A percentile compares a stretch with the other conserved stretches of the same genome.
These are phyloP conservation scores for Alternaria ethzedia DNA, from an alignment of 2,329 filamentous ascomycete genomes.

Conservation along the genomic window DNA sequence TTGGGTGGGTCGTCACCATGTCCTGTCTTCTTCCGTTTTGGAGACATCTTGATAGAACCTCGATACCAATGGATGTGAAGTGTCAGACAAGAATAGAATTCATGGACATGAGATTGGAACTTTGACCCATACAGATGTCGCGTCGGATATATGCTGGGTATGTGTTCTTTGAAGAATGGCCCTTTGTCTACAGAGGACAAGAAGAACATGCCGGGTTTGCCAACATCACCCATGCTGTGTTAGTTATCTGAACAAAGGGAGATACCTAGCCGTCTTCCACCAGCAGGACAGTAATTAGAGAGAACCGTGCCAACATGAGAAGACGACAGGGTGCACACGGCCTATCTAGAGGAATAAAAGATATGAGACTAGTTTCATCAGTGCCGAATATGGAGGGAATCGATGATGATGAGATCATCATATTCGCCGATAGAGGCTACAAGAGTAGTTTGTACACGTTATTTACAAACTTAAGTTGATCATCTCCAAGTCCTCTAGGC, in stretches of 20 bases:
- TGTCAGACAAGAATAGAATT: not conserved
- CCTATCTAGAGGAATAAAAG: not conserved
- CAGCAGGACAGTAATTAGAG: not conserved
- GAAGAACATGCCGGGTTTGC: not conserved
- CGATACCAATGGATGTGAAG: not conserved
- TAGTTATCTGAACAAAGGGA: not conserved
- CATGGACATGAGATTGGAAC: too few species aligned
- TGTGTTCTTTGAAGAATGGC: not conserved
- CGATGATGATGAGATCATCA: not conserved
- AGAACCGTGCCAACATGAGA: not conserved
- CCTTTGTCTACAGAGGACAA: constrained; percentile 1
- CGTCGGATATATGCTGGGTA: not conserved
- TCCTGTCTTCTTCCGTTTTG: not conserved
- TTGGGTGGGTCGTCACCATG: not conserved
- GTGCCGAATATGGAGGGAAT: not conserved
- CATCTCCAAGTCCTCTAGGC: not conserved
- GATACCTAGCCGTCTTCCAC: not conserved
- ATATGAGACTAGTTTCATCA: not conserved
- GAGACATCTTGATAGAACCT: not conserved
- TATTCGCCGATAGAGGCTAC: not conserved
- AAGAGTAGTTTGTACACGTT: not conserved
- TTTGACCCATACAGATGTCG: not conserved
- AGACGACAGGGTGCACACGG: not conserved
- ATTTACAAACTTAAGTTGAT: not conserved
- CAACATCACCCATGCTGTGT: not conserved